phyloP scores from a whole-genome alignment of 108 stramenopile genomes.

The Nitzschia sp. region DNA sequence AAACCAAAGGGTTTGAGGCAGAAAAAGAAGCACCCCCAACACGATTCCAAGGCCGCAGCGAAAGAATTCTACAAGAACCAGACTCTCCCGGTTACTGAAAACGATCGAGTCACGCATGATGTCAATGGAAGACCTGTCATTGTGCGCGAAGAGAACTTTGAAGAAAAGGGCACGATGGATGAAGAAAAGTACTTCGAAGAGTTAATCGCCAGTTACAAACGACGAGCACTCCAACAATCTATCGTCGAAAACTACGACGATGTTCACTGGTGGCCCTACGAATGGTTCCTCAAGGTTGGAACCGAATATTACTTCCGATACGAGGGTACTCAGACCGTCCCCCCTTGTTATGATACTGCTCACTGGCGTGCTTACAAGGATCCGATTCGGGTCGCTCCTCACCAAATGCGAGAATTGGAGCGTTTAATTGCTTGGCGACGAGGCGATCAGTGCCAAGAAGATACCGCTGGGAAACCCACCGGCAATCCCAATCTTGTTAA shows the following conservation, averaged over 20 bases:
- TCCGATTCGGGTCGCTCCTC: slow-evolving; percentile 49
- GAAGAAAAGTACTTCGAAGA: slow-evolving; percentile 41
- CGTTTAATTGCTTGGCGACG: slow-evolving; percentile 43
- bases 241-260: slow-evolving; percentile 31
- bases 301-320: slow-evolving; percentile 66
- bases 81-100: background rate
- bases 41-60: background rate
- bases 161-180: slow-evolving; percentile 23
- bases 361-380: slow-evolving; percentile 63
- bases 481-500: slow-evolving; percentile 33
- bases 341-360: slow-evolving; percentile 49
- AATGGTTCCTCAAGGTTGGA: slow-evolving; percentile 52
- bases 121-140: slow-evolving; percentile 16
- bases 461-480: slow-evolving; percentile 41
- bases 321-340: slow-evolving; percentile 45
- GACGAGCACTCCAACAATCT: slow-evolving; percentile 26
- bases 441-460: slow-evolving; percentile 39
- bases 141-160: slow-evolving; percentile 38
- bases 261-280: slow-evolving; percentile 44
- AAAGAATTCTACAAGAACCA: slow-evolving; percentile 4
- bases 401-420: slow-evolving; percentile 48
- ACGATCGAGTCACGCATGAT: slow-evolving; percentile 11
- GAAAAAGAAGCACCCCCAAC: background rate
- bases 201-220: slow-evolving; percentile 4
- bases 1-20: too few relatives aligned